Conservation (phyloP, 805 yeast genomes). For the Starmerella sp. region DNA sequence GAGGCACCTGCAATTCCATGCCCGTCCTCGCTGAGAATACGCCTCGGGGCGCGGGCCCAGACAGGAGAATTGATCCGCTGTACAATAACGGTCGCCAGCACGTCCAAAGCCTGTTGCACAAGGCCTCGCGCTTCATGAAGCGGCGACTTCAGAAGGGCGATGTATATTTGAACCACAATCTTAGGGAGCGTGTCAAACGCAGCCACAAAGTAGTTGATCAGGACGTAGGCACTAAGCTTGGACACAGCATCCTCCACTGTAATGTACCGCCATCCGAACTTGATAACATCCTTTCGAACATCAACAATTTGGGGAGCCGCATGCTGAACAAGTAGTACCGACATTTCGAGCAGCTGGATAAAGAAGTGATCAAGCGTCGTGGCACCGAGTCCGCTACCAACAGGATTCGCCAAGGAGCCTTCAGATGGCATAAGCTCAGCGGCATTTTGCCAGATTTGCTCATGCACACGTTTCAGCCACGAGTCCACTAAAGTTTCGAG, state of each 20-base stretch:
- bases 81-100: constrained; percentile 78
- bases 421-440: constrained; percentile 41
- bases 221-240: constrained; percentile 85
- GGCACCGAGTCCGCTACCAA: constrained; percentile 14
- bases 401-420: constrained; percentile 12
- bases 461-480: constrained; percentile 58
- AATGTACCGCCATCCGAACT: constrained; percentile 88
- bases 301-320: constrained; percentile 50
- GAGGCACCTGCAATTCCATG: constrained; percentile 75
- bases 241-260: constrained; percentile 79
- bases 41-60: constrained; percentile 93
- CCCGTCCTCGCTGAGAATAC: constrained; percentile 84
- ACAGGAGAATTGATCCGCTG: constrained; percentile 46
- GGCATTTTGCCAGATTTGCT: constrained; percentile 58
- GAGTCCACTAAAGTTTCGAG: constrained; percentile 34
- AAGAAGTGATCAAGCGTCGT: constrained; percentile 56
- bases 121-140: constrained; percentile 73
- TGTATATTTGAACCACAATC: constrained; percentile 83
- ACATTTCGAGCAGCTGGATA: constrained; percentile 66
- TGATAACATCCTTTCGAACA: constrained; percentile 71
- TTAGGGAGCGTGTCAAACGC: constrained; percentile 81
- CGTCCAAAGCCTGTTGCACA: constrained; percentile 77
- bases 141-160: constrained; percentile 73
- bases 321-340: constrained; percentile 62
- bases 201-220: constrained; percentile 74